Evolutionary conservation across 345 rosid genomes (phyloP), one percentile per base, ranked within the genome.

Genomic region (Murraya koenigii): DNA sequence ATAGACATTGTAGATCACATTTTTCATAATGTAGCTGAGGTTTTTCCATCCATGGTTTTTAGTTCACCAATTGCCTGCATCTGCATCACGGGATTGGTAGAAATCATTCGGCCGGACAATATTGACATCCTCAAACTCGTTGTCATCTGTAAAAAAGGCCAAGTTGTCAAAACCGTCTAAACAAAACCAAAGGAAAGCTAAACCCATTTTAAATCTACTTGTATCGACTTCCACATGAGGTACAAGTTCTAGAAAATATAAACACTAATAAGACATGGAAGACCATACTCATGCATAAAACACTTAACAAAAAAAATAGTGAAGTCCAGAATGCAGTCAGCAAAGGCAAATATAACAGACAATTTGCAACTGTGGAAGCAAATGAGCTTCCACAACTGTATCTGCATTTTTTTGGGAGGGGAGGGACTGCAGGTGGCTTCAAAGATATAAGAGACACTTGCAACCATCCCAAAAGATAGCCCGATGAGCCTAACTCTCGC

Each of bases 71-170:
- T 74, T 85, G 74, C 86, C 86, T 8, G 71, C 81, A 61, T 88
- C 87, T 69, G 77, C 86, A 66, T 93, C 95, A 65, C 89, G 94
- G 78, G 88, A 78, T 76, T 72, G 94, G 82, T 84, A 91, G 82
- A 91, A 93, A 80, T 88, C 89, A 39, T 82, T 69, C 7, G 91
- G 92, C 81, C 81, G 83, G 44, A 84, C 83, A 60, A 89, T 90
- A 85, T 90, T 80, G 80, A 91, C 85, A 78, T 90, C 92, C 86
- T 93, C 97, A 80, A 93, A 93, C 80, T 89, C 87, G 39, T 83
- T 83, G 84, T 88, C 91, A 80, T 91, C 96, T 91, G 88, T 62
- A 84, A 30, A 69, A 20, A 66, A n/a, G 64, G 32, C 41, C 8
- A 44, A 5, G 1, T 11, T 36, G 41, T 54, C 58, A 80, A 64